Evolutionary conservation across 1,284 basidiomycete genomes (phyloP).

Genomic region (Boletus subluridellus): DNA sequence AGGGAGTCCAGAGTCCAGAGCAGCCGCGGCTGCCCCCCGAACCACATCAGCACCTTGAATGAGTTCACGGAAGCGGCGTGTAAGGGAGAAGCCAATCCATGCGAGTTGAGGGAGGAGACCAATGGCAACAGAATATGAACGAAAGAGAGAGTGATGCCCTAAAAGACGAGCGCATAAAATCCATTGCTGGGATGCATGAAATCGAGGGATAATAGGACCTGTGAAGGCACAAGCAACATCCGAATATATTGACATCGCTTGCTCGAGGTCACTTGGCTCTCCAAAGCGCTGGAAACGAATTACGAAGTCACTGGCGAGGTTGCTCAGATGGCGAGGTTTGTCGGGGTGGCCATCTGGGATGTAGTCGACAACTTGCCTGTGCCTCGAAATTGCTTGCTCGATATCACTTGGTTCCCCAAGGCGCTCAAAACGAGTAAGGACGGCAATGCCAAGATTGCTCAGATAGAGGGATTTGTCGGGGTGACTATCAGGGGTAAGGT

Average conservation of each 20-base stretch:
- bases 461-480: too few relatives aligned
- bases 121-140: background rate
- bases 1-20: background rate
- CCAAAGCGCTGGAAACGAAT: background rate
- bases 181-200: background rate
- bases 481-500: background rate
- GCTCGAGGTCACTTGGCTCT: background rate
- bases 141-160: background rate
- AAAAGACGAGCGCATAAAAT: background rate
- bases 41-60: background rate
- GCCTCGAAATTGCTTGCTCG: background rate
- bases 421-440: too few relatives aligned
- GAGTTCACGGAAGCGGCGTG: background rate
- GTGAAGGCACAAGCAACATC: background rate
- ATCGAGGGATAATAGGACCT: background rate
- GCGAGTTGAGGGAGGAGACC: background rate
- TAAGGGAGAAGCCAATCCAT: background rate
- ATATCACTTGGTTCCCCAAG: background rate
- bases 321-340: background rate
- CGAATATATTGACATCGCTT: background rate
- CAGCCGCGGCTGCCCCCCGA: constrained; percentile 1
- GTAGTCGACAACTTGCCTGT: background rate
- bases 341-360: background rate
- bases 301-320: background rate
- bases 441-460: too few relatives aligned